Evolutionary conservation across 2,329 filamentous ascomycete genomes (phyloP).

Genomic region (Colletotrichum sp.): DNA sequence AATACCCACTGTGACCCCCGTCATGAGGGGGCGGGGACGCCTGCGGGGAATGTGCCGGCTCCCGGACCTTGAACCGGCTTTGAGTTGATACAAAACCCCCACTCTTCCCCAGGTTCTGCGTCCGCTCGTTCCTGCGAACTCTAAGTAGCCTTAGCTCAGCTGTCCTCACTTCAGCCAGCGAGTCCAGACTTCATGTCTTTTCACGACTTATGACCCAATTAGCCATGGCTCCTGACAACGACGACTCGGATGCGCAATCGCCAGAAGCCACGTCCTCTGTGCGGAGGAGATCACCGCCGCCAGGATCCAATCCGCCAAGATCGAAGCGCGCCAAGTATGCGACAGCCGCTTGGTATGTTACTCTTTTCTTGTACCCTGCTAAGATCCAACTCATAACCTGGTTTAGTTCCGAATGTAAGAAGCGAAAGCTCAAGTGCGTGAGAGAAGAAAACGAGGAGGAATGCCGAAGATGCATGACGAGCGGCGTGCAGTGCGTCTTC

Average conservation of each 20-base stretch:
- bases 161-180: background rate
- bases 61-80: background rate
- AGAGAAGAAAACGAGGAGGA: constrained; percentile 24
- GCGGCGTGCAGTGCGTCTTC: constrained; percentile 26
- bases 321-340: constrained; percentile 13
- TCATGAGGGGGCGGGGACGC: background rate
- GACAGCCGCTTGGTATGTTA: constrained; percentile 6
- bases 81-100: constrained; percentile 5
- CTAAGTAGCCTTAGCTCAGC: background rate
- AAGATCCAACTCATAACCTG: background rate
- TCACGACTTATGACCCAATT: background rate
- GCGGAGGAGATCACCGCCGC: background rate
- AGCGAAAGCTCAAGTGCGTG: constrained; percentile 45
- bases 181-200: background rate
- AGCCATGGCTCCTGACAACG: background rate
- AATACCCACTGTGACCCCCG: background rate
- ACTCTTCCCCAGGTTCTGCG: constrained; percentile 2
- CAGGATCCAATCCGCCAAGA: background rate
- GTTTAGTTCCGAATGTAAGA: constrained; percentile 35
- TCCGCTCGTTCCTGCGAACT: background rate
- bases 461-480: constrained; percentile 34
- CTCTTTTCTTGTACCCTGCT: background rate
- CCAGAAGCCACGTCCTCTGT: background rate
- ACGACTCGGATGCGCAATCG: background rate
- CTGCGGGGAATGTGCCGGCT: background rate